Percentiles rank a stretch among this genome's conserved stretches.
Conservation (phyloP, 2,329 filamentous ascomycete species). For the Talaromyces sp. region DNA sequence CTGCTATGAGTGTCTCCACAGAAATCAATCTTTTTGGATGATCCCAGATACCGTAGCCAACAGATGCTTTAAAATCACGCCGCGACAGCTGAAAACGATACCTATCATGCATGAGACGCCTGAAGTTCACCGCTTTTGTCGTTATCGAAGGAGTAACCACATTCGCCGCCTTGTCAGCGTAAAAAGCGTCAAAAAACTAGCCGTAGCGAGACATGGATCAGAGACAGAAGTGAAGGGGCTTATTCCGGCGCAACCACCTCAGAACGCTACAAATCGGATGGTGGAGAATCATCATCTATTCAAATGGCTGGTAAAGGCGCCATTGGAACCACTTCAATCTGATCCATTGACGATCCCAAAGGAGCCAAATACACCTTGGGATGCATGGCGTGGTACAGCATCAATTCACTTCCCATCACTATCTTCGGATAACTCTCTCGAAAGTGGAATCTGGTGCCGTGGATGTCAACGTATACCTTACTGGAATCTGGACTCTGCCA, state of each 20-base stretch:
- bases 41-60: not conserved
- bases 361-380: not conserved
- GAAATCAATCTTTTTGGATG: not conserved
- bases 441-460: not conserved
- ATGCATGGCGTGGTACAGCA: not conserved
- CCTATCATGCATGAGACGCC: not conserved
- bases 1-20: not conserved
- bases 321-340: not conserved
- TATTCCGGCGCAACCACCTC: not conserved
- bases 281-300: not conserved
- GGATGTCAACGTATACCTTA: not conserved
- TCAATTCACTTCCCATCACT: not conserved
- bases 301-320: not conserved
- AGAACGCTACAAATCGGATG: not conserved
- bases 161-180: not conserved
- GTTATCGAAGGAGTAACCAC: too few relatives aligned
- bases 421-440: not conserved
- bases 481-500: not conserved
- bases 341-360: not conserved
- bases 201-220: not conserved
- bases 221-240: not conserved
- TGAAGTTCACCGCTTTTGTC: too few relatives aligned
- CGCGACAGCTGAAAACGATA: not conserved
- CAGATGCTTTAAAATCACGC: not conserved
- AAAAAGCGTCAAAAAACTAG: not conserved